Evolutionary conservation across 2,329 filamentous ascomycete species (phyloP), one percentile per base, ranked within the genome.

Genomic region (Cladorrhinum sp.): DNA sequence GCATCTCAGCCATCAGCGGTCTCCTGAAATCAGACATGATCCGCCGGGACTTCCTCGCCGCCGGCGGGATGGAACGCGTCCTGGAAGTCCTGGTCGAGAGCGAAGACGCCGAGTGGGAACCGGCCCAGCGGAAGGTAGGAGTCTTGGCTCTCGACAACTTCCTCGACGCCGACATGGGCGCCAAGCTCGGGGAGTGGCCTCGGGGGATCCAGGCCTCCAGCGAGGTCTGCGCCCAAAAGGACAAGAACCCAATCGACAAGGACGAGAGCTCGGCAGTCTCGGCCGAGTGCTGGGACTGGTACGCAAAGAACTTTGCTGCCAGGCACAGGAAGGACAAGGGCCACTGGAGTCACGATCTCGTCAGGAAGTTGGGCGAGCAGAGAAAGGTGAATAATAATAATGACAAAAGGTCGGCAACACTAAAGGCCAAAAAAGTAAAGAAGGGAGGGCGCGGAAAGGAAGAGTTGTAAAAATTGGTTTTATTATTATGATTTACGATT

Each of bases 111-210:
- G 76, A 77, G 24, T 84, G 85, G 76, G 78, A 78, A 14, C 69
- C 74, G 1, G 79, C 82, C 5, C 79, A 82, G 69, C 79, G 78
- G 61, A 84, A 82, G 68, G 80, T 82, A 23, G 84, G 81, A 1
- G 78, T 85, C 62, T 76, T 89, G 59, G 78, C 88, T 26, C 77
- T 83, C 33, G 87, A 90, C 68, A 86, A 80, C 62, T 90, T 89
- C 69, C 74, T 90, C n/a, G 86, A 90, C 68, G 80, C 82, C 63
- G 79, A 82, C 60, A 86, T 87, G 79, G 85, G 86, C 46, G 86
- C 86, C 2, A 75, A 76, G 23, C 64, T 80, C 18, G 83, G 84
- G 0, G 73, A 83, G 63, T 88, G 84, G 84, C 85, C 85, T 0
- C 75, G 65, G 21, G 67, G 65, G 20, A 64, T 68, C 3, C 73